A percentile compares a stretch with the other conserved stretches of the same genome.
Evolutionary conservation across 1,284 basidiomycete species (phyloP).

Genomic region (Inonotus obliquus): DNA sequence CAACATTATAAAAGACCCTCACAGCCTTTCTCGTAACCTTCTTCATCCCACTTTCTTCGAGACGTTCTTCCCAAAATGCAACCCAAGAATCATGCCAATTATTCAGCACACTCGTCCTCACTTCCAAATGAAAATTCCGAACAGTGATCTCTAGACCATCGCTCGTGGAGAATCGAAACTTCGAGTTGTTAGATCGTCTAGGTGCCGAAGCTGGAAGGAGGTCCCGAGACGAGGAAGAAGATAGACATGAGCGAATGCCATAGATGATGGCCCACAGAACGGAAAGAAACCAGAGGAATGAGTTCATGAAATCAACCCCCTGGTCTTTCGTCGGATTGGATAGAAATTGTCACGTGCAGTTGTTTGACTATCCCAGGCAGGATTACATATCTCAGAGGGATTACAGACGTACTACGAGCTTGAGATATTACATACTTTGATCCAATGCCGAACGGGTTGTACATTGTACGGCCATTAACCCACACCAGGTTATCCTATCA

Average conservation of each 20-base stretch:
- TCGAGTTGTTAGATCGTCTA: slow-evolving; percentile 4
- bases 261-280: slow-evolving; percentile 10
- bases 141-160: slow-evolving; percentile 22
- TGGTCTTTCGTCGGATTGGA: no score
- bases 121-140: slow-evolving; percentile 34
- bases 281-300: slow-evolving; percentile 8
- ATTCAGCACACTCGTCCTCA: slow-evolving; percentile 55
- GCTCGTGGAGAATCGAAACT: slow-evolving; percentile 21
- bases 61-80: neutral
- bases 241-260: slow-evolving; percentile 2
- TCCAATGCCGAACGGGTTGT: no score
- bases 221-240: neutral
- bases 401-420: no score
- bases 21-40: slow-evolving; percentile 25
- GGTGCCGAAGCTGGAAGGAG: neutral
- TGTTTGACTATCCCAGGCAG: no score
- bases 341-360: neutral
- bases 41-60: slow-evolving; percentile 16
- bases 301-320: neutral
- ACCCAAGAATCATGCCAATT: slow-evolving; percentile 42
- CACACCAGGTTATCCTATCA: no score
- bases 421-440: no score
- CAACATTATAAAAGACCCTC: slow-evolving; percentile 43
- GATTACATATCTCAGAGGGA: no score
- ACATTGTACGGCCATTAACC: no score